Conservation (phyloP, 1,284 basidiomycete species). For the Paramarasmius palmivorus region DNA sequence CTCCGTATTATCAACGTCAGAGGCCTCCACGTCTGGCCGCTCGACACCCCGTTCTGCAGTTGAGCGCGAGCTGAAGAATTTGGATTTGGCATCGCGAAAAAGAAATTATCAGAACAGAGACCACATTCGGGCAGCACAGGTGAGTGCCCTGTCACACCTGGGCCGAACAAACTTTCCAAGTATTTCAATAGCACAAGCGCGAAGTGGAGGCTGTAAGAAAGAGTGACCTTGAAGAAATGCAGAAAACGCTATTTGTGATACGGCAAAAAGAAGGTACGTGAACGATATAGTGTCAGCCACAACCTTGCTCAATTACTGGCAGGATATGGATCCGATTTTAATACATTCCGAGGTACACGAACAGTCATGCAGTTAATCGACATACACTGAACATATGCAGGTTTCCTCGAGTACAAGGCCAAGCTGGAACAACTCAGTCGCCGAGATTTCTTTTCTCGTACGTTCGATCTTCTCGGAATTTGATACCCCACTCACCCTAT, state of each 20-base stretch:
- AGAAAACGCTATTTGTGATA: slow-evolving; percentile 8
- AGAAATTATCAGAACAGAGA: slow-evolving; percentile 9
- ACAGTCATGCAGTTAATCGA: neutral
- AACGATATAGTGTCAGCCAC: neutral
- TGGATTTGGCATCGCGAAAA: neutral
- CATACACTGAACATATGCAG: neutral
- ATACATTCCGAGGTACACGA: slow-evolving; percentile 11
- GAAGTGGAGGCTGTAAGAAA: slow-evolving; percentile 4
- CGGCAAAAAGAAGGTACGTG: slow-evolving; percentile 6
- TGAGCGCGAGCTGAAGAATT: slow-evolving; percentile 1
- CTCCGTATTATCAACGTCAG: neutral
- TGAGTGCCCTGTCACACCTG: neutral
- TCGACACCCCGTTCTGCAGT: slow-evolving; percentile 1
- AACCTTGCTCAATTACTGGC: neutral
- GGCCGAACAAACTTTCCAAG: neutral
- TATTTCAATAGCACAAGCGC: slow-evolving; percentile 15
- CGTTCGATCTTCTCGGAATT: neutral
- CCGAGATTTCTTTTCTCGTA: slow-evolving; percentile 9
- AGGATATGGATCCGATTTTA: slow-evolving; percentile 12
- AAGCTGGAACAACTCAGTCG: slow-evolving; percentile 1
- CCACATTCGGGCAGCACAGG: slow-evolving; percentile 9
- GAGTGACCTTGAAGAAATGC: slow-evolving; percentile 8
- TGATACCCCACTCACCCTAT: neutral
- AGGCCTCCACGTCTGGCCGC: slow-evolving; percentile 1
- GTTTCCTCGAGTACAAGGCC: slow-evolving; percentile 3